Base-by-base conservation (phyloP, 139 green algal genomes). In the Mesostigma viride region DNA sequence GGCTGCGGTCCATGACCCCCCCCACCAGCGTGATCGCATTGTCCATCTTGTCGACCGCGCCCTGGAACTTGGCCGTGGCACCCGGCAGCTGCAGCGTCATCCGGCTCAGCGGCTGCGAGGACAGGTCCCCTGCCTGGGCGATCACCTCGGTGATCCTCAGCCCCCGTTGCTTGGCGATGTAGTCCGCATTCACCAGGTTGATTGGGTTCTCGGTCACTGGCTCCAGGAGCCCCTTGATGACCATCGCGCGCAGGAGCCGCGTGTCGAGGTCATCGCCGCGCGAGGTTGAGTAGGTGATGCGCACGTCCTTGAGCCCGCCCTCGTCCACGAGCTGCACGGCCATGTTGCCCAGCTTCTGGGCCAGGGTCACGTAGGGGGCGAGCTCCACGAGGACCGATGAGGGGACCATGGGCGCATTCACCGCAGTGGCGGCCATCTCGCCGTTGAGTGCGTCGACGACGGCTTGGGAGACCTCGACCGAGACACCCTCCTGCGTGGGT, bases 141-240 rank as follows among this genome's bases (percentile, higher is more conserved):
- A n/a, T n/a, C n/a, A n/a, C n/a, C 70, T 94, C 87, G 8, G 69
- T 70, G 47, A 94, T 87, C 36, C 76, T 71, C 56, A 97, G 72
- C 35, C 90, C 90, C 24, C 91, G 68, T 51, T 89, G 85, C 79
- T 92, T 86, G 57, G 91, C 88, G 58, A 95, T 77, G 64, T 96
- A 82, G 82, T 97, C 91, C 1, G 91, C 91, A 68, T 97, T 97
- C 14, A 97, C 90, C 58, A 95, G 80, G 83, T 96, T 96, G 51
- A 95, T 86, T 8, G 71, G 51, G 20, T 36, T 33, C 22, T 28
- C 34, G 58, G 35, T 47, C 5, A 45, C 22, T 36, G 40, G 40
- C 40, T 53, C 40, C 14, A 53, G 14, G 40, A 53, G 40, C 14
- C 40, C 40, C 80, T 94, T 94, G 75, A 96, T 83, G 6, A 95